phyloP scores from a whole-genome alignment of 441 rosid genomes.

The Euphorbia corollata region DNA sequence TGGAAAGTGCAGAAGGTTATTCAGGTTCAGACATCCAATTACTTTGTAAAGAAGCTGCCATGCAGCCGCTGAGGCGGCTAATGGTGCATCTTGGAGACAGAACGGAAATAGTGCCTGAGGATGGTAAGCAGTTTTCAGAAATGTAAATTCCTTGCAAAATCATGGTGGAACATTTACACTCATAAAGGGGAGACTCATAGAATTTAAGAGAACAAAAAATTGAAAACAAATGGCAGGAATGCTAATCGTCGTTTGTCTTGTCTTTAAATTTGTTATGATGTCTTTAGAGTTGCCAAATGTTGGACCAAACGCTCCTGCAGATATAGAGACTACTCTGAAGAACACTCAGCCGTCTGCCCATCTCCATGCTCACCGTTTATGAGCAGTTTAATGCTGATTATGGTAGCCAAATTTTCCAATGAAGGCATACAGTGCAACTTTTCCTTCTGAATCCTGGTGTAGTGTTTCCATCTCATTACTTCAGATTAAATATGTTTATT shows the following conservation, averaged over 20 bases:
- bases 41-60: conserved; percentile 85
- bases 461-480: too few relatives aligned
- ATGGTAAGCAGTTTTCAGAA: conserved; percentile 40
- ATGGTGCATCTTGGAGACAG: conserved; percentile 54
- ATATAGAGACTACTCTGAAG: conserved; percentile 56
- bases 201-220: too few relatives aligned
- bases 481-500: too few relatives aligned
- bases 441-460: too few relatives aligned
- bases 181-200: too few relatives aligned
- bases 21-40: conserved; percentile 89
- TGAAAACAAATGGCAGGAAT: too few relatives aligned
- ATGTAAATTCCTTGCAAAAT: background rate
- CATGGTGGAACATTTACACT: background rate
- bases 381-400: conserved; percentile 77
- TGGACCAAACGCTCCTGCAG: conserved; percentile 56
- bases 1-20: conserved; percentile 64
- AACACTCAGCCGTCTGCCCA: conserved; percentile 89
- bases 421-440: conserved; percentile 18
- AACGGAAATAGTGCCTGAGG: conserved; percentile 54
- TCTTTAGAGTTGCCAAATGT: conserved; percentile 62
- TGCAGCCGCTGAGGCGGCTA: conserved; percentile 84
- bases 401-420: conserved; percentile 73
- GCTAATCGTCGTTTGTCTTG: background rate
- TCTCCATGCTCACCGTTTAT: conserved; percentile 66
- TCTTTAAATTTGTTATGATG: background rate